Evolutionary conservation across 164 flowering plant genomes (phyloP).

Genomic region (Paratinospora sagittata): DNA sequence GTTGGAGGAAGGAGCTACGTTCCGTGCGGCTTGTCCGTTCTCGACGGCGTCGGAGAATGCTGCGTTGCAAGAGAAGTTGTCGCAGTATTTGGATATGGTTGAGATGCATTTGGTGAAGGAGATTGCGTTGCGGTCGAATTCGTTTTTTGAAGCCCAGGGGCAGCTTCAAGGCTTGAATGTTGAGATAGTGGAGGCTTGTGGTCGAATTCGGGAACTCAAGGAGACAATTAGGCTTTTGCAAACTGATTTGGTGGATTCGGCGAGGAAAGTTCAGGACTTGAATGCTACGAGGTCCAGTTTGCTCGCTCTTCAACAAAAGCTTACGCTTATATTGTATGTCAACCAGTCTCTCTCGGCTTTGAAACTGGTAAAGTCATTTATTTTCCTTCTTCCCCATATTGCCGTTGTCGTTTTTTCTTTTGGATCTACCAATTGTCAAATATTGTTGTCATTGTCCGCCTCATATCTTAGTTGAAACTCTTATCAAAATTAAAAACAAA

Average conservation of each 20-base stretch:
- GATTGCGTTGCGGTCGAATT: slow-evolving; percentile 80
- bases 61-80: slow-evolving; percentile 74
- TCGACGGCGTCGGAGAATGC: slow-evolving; percentile 47
- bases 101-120: slow-evolving; percentile 97
- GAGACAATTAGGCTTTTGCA: slow-evolving; percentile 75
- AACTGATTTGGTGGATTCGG: slow-evolving; percentile 74
- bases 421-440: background rate
- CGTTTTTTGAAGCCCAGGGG: slow-evolving; percentile 95
- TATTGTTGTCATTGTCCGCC: background rate
- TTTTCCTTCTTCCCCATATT: background rate
- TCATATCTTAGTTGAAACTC: no score
- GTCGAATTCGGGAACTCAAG: slow-evolving; percentile 69
- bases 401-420: no score
- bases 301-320: slow-evolving; percentile 61
- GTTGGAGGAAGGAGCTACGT: slow-evolving; percentile 81
- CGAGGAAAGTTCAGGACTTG: slow-evolving; percentile 65
- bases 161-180: slow-evolving; percentile 78
- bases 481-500: no score
- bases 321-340: slow-evolving; percentile 72
- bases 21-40: slow-evolving; percentile 82
- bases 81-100: slow-evolving; percentile 91
- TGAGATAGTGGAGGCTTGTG: slow-evolving; percentile 76
- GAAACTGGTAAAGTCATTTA: slow-evolving; percentile 48
- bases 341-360: slow-evolving; percentile 88
- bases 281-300: slow-evolving; percentile 54